Evolutionary conservation across 2,329 filamentous ascomycete genomes (phyloP), one percentile per base, ranked within the genome.

Genomic region (Colletotrichum godetiae): DNA sequence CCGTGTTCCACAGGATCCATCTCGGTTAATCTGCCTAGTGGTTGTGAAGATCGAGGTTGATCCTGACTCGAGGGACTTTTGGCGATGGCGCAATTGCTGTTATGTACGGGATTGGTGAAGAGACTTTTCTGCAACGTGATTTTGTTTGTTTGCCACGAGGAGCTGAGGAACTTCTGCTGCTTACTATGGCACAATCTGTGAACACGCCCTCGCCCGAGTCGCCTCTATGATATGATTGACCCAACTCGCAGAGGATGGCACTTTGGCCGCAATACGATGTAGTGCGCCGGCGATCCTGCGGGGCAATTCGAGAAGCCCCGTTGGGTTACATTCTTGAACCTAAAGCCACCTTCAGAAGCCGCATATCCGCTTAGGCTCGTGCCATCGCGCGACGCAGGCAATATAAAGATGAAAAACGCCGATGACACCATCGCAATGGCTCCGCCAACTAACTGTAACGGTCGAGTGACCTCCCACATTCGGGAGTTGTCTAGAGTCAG

Each of bases 371-470:
- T 12, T 12, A n/a, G 10, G n/a, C 27, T 58, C 53, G 31, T 63
- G 52, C 11, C 37, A 52, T 69, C 13, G 65, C 42, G 55, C 52
- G 19, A 7, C 8, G 11, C 27, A 64, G 31, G 33, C 24, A 64
- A 49, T 37, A 53, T 69, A 59, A 22, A 58, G n/a, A 19, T 55
- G 53, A 64, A 69, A 72, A 72, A 60, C 53, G 31, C 66, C 24
- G 69, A 72, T 72, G 65, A 64, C 69, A 69, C 59, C 69, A 72
- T 72, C 69, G 58, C 58, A 22, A 19, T 52, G 59, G 66, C 56
- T 55, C 69, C 69, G 57, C 69, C 24, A 31, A 42, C 12, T 19
- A 33, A 22, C 31, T 42, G 53, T 49, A 52, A 49, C 15, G 33
- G 31, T 46, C 66, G 46, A 46, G 24, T 58, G 53, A 46, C 69